phyloP scores from a whole-genome alignment of 2,329 filamentous ascomycete genomes.

The Tricladium varicosporioides region DNA sequence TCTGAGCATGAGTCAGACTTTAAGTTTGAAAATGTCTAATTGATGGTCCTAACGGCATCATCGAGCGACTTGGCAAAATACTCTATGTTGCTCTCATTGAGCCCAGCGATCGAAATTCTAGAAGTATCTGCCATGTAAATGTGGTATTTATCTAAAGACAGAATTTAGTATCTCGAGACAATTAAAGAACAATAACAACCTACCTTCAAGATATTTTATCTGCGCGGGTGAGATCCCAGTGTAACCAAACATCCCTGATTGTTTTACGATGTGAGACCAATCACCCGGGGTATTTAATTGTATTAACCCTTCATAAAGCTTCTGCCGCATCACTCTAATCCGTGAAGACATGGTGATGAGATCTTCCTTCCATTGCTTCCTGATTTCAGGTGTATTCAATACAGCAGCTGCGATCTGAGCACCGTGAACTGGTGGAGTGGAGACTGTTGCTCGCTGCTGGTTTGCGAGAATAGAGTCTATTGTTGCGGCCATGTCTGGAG shows the following conservation, averaged over 20 bases:
- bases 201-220: constrained; percentile 35
- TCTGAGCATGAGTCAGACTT: too few species aligned
- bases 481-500: constrained; percentile 13
- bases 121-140: constrained; percentile 42
- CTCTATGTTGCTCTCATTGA: constrained; percentile 38
- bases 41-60: constrained; percentile 5
- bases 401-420: constrained; percentile 37
- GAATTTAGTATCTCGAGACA: background rate
- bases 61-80: constrained; percentile 32
- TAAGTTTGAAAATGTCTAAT: background rate
- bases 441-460: constrained; percentile 36
- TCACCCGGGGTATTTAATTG: constrained; percentile 35
- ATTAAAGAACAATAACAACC: background rate
- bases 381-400: constrained; percentile 29
- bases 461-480: constrained; percentile 35
- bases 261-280: constrained; percentile 38
- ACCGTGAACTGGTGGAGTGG: constrained; percentile 38
- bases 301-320: constrained; percentile 35
- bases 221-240: constrained; percentile 50
- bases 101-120: constrained; percentile 39
- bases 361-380: constrained; percentile 36
- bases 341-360: constrained; percentile 38
- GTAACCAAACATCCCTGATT: constrained; percentile 42
- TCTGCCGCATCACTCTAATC: constrained; percentile 37
- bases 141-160: constrained; percentile 32